Evolutionary conservation across 2,329 filamentous ascomycete genomes (phyloP), one percentile per base, ranked within the genome.

Genomic region (Cladosporium cucumerinum): DNA sequence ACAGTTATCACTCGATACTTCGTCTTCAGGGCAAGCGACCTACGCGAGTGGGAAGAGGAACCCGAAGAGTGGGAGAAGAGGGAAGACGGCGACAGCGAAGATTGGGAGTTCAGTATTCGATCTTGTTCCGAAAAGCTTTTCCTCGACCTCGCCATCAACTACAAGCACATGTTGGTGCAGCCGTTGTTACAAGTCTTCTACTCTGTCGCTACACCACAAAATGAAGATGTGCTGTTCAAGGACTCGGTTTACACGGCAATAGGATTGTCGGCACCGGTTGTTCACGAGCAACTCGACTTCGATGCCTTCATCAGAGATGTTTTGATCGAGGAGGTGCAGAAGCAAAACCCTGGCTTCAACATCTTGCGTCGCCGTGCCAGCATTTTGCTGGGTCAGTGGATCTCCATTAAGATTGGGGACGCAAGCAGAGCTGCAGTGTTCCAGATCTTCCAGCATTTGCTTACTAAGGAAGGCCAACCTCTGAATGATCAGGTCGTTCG

Each of bases 241-340:
- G 95, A 99, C 75, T 94, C 94, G 0, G 88, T 98, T 0, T 99
- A 99, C 74, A 96, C 92, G 5, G 93, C 94, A 12, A 89, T 99
- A 79, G 93, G 94, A 2, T 83, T 97, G 59, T 87, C 95, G 0
- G 91, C 93, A 1, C 84, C 91, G 1, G 88, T 93, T 46, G 81
- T 98, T 18, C 84, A 89, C 66, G 81, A 88, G 55, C 82, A 86
- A 12, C 86, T 97, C 68, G 90, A 98, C 76, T 98, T 98, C 78
- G 90, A 96, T 73, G 76, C 83, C 1, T 90, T 98, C 72, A 79
- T 99, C 48, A 82, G 86, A 18, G 87, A 87, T 5, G 93, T 90
- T 0, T 81, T 99, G 34, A 87, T 91, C 5, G 82, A 85, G 4
- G 95, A 99, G 75, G 89, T 91, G 0, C 93, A 96, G 73, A 86